Evolutionary conservation across 768 basidiomycete species (phyloP), one percentile per base, ranked within the genome.

Genomic region (Rhodosporidiobolus sp.): DNA sequence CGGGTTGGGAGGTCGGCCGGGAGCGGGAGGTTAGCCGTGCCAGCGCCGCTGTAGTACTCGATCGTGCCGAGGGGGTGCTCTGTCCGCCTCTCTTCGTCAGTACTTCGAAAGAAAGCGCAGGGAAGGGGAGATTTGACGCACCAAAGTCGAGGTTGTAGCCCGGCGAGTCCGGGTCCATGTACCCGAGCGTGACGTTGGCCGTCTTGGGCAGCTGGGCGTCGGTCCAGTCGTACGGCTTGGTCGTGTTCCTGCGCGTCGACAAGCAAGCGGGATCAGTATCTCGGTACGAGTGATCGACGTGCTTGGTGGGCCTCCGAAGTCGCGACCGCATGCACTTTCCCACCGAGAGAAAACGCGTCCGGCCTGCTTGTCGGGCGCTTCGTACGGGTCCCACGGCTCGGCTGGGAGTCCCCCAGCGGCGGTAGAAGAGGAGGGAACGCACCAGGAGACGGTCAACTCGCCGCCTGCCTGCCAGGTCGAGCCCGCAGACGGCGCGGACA

Each of bases 11-110:
- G 54, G 67, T 73, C 52, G 32, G 63, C n/a, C 3, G 72, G 72
- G 6, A 73, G 63, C 0, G 43, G 30, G 34, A 73, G 53, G 11
- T 22, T 0, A 17, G 54, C 59, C 20, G 57, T 50, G n/a, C 67
- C 67, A 3, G 62, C 35, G 8, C 62, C 45, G 22, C 28, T 32
- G 67, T 69, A 73, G 57, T 65, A 58, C 8, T 58, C 45, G 22
- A 73, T 49, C 30, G 65, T 73, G n/a, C 67, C 72, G 58, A 73
- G 63, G 14, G 72, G 72, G 34, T 53, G 55, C 11, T 67, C 70
- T 65, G 55, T 30, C 11, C 16, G 52, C 11, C 24, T 48, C 17
- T 24, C 24, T n/a, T 17, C 10, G 46, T 58, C 54, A 49, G 38
- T 9, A 19, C 32, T 9, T 46, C 46, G 30, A 34, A 24, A 5